Percentiles rank a stretch among this genome's conserved stretches.
phyloP scores from a whole-genome alignment of 768 basidiomycete species.

The Tylopilus sp. region DNA sequence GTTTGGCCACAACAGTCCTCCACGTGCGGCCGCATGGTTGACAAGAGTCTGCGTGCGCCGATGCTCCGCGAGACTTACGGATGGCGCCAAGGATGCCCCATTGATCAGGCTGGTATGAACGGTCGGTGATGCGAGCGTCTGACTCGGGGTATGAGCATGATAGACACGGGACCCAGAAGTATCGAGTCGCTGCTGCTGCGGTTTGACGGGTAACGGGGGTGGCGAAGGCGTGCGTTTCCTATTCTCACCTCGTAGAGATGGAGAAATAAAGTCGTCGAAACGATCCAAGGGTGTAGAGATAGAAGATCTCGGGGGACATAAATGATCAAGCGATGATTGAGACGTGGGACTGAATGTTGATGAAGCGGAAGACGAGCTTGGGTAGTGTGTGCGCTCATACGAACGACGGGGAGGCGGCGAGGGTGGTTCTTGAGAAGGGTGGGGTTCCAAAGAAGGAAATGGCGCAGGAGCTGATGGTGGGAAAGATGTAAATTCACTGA shows the following conservation, averaged over 20 bases:
- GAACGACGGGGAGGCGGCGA: slow-evolving; percentile 29
- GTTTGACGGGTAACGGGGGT: slow-evolving; percentile 40
- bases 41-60: slow-evolving; percentile 57
- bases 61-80: slow-evolving; percentile 44
- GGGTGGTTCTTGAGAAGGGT: slow-evolving; percentile 16
- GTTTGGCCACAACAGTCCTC: slow-evolving; percentile 39
- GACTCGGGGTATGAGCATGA: slow-evolving; percentile 21
- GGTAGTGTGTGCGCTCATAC: slow-evolving; percentile 21
- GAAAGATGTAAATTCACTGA: slow-evolving; percentile 46
- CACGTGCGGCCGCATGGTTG: slow-evolving; percentile 50
- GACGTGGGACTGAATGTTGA: slow-evolving; percentile 22
- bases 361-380: slow-evolving; percentile 25
- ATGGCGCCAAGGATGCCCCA: slow-evolving; percentile 7
- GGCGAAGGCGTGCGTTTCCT: slow-evolving; percentile 45
- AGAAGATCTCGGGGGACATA: slow-evolving; percentile 21
- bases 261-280: slow-evolving; percentile 47
- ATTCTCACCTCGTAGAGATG: slow-evolving; percentile 13
- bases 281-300: slow-evolving; percentile 38
- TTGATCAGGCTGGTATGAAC: slow-evolving; percentile 15
- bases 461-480: slow-evolving; percentile 14
- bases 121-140: slow-evolving; percentile 11
- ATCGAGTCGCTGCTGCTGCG: slow-evolving; percentile 12
- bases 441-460: slow-evolving; percentile 4
- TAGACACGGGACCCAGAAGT: slow-evolving; percentile 8
- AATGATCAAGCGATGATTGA: slow-evolving; percentile 20